These are phyloP conservation scores for Schwanniomyces etchellsii DNA, from an alignment of 1,139 yeast genomes.

Conservation along the genomic window DNA sequence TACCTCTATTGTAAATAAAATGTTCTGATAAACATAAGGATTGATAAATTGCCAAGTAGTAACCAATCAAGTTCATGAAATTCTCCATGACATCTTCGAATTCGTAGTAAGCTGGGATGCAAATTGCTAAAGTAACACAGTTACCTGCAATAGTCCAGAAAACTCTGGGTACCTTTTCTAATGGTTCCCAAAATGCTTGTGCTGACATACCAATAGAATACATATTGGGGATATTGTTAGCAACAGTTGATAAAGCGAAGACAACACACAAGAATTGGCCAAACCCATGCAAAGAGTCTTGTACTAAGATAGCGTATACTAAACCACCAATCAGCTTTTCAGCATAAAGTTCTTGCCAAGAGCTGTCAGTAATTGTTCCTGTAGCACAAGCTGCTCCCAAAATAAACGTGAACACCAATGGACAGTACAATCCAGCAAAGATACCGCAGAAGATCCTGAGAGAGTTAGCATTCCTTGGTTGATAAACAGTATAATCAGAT, in stretches of 20 bases:
- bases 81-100: conserved; percentile 71
- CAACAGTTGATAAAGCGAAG: conserved; percentile 75
- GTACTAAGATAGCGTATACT: conserved; percentile 69
- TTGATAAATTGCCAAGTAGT: conserved; percentile 84
- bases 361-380: conserved; percentile 42
- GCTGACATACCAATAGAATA: conserved; percentile 83
- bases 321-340: conserved; percentile 73
- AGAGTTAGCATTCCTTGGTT: conserved; percentile 56
- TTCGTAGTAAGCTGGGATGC: conserved; percentile 79
- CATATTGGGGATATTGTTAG: conserved; percentile 90
- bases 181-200: conserved; percentile 74
- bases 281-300: conserved; percentile 76
- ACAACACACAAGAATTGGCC: conserved; percentile 87
- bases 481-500: conserved; percentile 87
- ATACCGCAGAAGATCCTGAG: conserved; percentile 59
- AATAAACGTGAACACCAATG: conserved; percentile 67
- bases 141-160: conserved; percentile 78
- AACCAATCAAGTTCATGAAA: conserved; percentile 87
- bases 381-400: conserved; percentile 87
- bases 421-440: conserved; percentile 55
- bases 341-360: conserved; percentile 49
- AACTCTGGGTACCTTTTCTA: conserved; percentile 71
- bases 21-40: conserved; percentile 73
- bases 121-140: conserved; percentile 72
- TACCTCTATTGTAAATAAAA: conserved; percentile 64